Conservation (phyloP, 208 protist species). For the Acanthamoeba castellanii region DNA sequence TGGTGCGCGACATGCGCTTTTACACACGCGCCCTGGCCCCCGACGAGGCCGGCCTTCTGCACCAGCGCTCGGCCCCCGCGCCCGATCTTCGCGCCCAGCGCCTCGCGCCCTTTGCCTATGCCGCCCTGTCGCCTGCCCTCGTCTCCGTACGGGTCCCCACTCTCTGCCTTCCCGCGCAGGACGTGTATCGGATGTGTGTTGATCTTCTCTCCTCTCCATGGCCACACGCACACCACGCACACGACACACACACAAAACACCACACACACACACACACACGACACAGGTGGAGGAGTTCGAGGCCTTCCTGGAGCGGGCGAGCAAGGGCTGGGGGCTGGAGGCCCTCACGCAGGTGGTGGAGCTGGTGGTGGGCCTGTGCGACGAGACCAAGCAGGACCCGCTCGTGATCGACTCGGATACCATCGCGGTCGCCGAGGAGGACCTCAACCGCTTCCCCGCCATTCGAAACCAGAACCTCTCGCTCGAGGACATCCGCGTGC, state of each 20-base stretch:
- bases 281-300: not conserved
- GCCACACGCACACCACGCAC: too few relatives aligned
- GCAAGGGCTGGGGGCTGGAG: conserved; percentile 2
- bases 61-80: not conserved
- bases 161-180: too few relatives aligned
- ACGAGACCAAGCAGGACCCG: conserved; percentile 19
- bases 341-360: conserved; percentile 8
- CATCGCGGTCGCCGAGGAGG: not conserved
- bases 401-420: not conserved
- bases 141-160: not conserved
- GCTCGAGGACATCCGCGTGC: not conserved
- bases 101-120: not conserved
- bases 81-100: not conserved
- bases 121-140: not conserved
- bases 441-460: not conserved
- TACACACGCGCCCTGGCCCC: not conserved
- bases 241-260: too few relatives aligned
- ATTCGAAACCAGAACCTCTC: not conserved
- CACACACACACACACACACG: too few relatives aligned
- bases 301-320: not conserved
- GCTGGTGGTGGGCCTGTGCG: not conserved
- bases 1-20: conserved; percentile 29
- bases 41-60: not conserved
- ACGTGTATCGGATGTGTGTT: too few relatives aligned
- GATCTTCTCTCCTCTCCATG: too few relatives aligned